Percentiles rank a stretch among this genome's conserved stretches.
Conservation (phyloP, 108 stramenopile species). For the Nitzschia palea region DNA sequence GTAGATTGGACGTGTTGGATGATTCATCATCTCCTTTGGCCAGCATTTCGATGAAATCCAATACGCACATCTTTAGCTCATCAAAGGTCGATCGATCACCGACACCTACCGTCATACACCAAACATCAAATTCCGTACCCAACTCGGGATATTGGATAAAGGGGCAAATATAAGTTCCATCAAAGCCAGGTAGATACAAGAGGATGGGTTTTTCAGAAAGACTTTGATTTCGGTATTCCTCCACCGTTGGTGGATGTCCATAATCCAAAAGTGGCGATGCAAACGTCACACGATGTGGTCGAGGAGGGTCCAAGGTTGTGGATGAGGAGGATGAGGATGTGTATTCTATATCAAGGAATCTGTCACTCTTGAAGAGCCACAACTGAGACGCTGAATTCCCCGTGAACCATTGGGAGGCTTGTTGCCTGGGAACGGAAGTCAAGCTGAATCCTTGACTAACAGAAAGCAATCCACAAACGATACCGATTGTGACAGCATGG, state of each 20-base stretch:
- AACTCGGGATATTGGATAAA: conserved; percentile 86
- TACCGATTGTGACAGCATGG: no score
- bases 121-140: conserved; percentile 74
- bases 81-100: conserved; percentile 80
- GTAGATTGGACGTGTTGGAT: not conserved
- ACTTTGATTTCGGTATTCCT: conserved; percentile 33
- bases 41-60: conserved; percentile 39
- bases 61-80: conserved; percentile 55
- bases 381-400: no score
- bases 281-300: conserved; percentile 40
- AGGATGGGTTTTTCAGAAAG: conserved; percentile 69
- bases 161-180: conserved; percentile 74
- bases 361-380: not conserved
- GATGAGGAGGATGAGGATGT: no score
- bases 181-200: conserved; percentile 87
- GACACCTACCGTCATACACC: conserved; percentile 65
- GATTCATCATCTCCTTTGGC: conserved; percentile 1
- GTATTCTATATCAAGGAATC: no score
- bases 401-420: no score
- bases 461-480: no score
- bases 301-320: no score
- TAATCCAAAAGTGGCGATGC: conserved; percentile 71
- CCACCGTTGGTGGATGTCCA: conserved; percentile 74
- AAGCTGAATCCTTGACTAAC: no score
- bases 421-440: no score